Evolutionary conservation across 345 rosid species (phyloP).

Genomic region (Zanthoxylum bungeanum): DNA sequence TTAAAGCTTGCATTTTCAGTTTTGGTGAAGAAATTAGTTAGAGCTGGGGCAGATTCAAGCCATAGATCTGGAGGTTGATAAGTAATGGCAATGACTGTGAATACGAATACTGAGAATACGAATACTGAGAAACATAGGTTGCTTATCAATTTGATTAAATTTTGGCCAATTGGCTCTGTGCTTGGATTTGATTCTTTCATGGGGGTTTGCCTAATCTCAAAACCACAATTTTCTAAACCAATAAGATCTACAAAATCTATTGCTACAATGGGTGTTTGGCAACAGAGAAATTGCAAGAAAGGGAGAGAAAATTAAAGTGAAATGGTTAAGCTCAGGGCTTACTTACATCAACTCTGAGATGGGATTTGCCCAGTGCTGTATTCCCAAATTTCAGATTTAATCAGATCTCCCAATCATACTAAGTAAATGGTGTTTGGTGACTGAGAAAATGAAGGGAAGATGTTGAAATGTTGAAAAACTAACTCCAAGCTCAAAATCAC

Average conservation of each 20-base stretch:
- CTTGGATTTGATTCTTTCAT: conserved; percentile 63
- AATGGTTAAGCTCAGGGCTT: neutral
- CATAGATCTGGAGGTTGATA: conserved; percentile 98
- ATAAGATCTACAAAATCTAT: conserved; percentile 12
- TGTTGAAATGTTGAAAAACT: neutral
- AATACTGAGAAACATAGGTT: conserved; percentile 93
- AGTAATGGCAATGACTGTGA: conserved; percentile 81
- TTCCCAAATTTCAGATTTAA: neutral
- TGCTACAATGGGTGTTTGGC: neutral
- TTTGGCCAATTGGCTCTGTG: conserved; percentile 76
- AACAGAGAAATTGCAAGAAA: neutral
- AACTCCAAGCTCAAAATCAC: neutral
- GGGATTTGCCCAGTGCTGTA: neutral
- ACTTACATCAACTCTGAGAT: neutral
- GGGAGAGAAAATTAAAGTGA: neutral
- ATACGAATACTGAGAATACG: conserved; percentile 74
- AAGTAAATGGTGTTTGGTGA: neutral
- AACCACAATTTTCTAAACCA: neutral
- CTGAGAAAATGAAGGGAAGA: neutral
- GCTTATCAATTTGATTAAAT: conserved; percentile 73
- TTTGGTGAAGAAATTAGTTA: conserved; percentile 67
- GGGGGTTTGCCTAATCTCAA: neutral
- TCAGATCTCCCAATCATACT: neutral
- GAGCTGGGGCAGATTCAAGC: conserved; percentile 87
- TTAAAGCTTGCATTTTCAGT: conserved; percentile 79